Percentiles rank a stretch among this genome's conserved stretches.
Conservation (phyloP, 495 filamentous ascomycete genomes). For the Aspergillus sclerotioniger region DNA sequence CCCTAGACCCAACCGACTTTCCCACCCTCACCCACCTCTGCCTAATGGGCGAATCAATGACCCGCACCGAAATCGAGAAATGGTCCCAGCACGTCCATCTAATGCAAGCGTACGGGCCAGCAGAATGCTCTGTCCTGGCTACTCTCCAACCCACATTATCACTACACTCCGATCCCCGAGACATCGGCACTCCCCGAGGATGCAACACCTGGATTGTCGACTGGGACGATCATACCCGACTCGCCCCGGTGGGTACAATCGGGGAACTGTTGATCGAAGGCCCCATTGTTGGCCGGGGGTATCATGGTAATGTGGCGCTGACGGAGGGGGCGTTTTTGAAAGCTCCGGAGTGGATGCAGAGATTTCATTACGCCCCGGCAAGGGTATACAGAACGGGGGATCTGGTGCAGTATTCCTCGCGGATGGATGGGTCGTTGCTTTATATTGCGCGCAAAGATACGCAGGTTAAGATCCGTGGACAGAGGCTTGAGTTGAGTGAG, state of each 20-base stretch:
- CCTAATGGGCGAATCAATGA: slow-evolving; percentile 47
- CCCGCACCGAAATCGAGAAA: slow-evolving; percentile 35
- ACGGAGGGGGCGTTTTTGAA: not conserved
- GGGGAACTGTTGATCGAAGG: slow-evolving; percentile 63
- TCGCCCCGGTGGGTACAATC: slow-evolving; percentile 51
- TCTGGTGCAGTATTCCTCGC: not conserved
- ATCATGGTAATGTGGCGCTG: slow-evolving; percentile 39
- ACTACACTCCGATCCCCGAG: slow-evolving; percentile 6
- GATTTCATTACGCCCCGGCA: not conserved
- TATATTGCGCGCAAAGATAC: not conserved
- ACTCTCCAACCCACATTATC: slow-evolving; percentile 20
- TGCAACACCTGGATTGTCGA: slow-evolving; percentile 53
- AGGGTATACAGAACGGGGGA: not conserved
- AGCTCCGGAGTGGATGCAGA: not conserved
- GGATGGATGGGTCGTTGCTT: not conserved
- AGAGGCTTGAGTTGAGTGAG: slow-evolving; percentile 1
- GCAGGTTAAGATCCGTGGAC: not conserved
- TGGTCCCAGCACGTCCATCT: slow-evolving; percentile 46
- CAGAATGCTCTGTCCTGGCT: slow-evolving; percentile 38
- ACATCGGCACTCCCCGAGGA: slow-evolving; percentile 22
- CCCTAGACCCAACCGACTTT: slow-evolving; percentile 34
- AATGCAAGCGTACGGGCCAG: slow-evolving; percentile 59
- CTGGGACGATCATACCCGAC: slow-evolving; percentile 40
- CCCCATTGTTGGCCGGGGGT: slow-evolving; percentile 50
- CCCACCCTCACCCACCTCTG: slow-evolving; percentile 36